phyloP scores from a whole-genome alignment of 306 rosid genomes.

The Cotoneaster glaucophyllus region DNA sequence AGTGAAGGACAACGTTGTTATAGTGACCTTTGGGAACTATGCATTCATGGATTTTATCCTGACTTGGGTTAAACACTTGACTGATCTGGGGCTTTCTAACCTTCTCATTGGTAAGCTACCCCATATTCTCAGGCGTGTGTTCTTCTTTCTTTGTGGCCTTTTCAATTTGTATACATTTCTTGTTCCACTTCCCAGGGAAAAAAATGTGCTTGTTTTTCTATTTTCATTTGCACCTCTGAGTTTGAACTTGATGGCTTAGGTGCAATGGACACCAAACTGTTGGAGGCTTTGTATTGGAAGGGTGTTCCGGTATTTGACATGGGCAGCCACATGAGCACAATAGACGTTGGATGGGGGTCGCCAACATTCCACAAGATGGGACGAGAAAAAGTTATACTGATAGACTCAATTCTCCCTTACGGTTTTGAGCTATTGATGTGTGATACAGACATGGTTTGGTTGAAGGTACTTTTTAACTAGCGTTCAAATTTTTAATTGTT shows the following conservation, averaged over 20 bases:
- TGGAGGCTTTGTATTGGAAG: conserved; percentile 92
- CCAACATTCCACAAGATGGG: conserved; percentile 99
- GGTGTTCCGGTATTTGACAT: conserved; percentile 94
- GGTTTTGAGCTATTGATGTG: conserved; percentile 92
- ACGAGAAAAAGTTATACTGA: conserved; percentile 83
- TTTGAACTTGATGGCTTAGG: conserved; percentile 48
- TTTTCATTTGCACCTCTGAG: not conserved
- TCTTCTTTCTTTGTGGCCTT: not conserved
- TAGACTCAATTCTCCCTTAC: conserved; percentile 74
- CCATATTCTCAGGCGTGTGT: not conserved
- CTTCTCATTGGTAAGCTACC: conserved; percentile 76
- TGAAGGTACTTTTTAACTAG: conserved; percentile 51
- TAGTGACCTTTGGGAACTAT: conserved; percentile 91
- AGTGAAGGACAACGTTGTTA: conserved; percentile 69
- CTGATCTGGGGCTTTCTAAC: conserved; percentile 68
- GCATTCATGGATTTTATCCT: conserved; percentile 97
- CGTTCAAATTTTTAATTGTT: not conserved
- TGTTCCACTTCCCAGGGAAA: not conserved
- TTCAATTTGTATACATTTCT: not conserved
- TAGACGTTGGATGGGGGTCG: conserved; percentile 97
- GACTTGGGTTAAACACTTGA: conserved; percentile 84
- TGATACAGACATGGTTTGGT: conserved; percentile 99
- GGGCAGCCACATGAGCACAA: conserved; percentile 97
- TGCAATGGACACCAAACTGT: conserved; percentile 89
- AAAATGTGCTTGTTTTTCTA: not conserved